These are phyloP conservation scores for Pseudogymnoascus sp. DNA, from an alignment of 2,329 filamentous ascomycete species.

Conservation along the genomic window DNA sequence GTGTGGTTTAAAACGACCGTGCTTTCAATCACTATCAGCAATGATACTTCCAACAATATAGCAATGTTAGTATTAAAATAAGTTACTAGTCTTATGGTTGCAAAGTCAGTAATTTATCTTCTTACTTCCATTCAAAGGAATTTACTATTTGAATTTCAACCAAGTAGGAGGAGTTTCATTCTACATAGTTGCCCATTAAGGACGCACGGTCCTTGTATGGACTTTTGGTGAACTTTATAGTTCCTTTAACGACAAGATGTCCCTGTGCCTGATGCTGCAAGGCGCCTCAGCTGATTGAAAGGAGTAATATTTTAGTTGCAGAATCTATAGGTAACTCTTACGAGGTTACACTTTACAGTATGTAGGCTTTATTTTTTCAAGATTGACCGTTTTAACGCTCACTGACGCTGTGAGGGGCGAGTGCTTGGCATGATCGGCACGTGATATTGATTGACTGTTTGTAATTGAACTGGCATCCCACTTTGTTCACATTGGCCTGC, in stretches of 20 bases:
- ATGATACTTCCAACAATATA: too few species aligned
- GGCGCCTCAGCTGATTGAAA: background rate
- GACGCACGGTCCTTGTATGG: too few species aligned
- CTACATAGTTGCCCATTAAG: too few species aligned
- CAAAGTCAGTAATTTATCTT: too few species aligned
- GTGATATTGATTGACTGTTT: background rate
- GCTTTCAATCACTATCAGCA: too few species aligned
- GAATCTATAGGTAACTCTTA: background rate
- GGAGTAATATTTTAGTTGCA: background rate
- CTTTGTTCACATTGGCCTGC: background rate
- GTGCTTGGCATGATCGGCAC: background rate
- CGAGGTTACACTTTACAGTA: background rate
- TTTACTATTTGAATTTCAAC: too few species aligned
- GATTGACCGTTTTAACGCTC: background rate
- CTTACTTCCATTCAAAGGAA: too few species aligned
- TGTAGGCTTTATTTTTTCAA: background rate
- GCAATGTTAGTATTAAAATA: too few species aligned
- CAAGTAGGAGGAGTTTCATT: too few species aligned
- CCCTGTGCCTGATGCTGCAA: background rate
- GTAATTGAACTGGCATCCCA: background rate
- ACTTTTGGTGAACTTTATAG: background rate
- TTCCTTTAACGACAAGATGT: background rate
- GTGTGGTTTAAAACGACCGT: too few species aligned
- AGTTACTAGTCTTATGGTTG: too few species aligned
- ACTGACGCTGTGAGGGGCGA: background rate